Evolutionary conservation across 2,329 filamentous ascomycete genomes (phyloP), one percentile per base, ranked within the genome.

Genomic region (Botryotinia calthae): DNA sequence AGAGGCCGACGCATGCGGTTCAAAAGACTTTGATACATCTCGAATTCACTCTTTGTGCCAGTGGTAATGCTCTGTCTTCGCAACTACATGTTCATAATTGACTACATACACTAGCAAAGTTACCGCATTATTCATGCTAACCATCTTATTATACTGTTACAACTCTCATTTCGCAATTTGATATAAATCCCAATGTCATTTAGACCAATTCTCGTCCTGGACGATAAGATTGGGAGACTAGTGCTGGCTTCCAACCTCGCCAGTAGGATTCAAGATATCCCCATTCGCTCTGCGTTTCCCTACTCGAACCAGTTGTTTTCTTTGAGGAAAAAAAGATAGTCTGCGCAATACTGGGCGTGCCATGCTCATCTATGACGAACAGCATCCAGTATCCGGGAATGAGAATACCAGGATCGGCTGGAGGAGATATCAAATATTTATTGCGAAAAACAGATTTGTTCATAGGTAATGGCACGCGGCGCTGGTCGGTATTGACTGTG

Each of bases 21-120:
- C 25, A 74, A 62, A 64, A 59, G 73, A 79, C 88, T n/a, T 54
- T 46, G 22, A 2, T 14, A 25, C 7, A 34, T 48, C 16, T 40
- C 12, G 2, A 28, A 28, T 51, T 40, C 12, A 48, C 42, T 25
- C 12, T 22, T 25, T 42, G 9, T 51, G 18, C 1, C 18, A 54
- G 2, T 28, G 25, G 40, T 42, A 8, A 25, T 28, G 22, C 18
- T 42, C 14, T 31, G 25, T 9, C 2, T 34, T 12, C 1, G 25
- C 6, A 16, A 67, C 9, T 56, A 8, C 22, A 5, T 8, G 7
- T 42, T 28, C 0, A 54, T 40, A 3, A 12, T 28, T 34, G 16
- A 67, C 10, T 6, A 28, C 0, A 12, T 2, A 28, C 37, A 25
- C 3, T 20, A 14, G 4, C 20, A n/a, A 40, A 37, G 34, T 25